These are phyloP conservation scores for Penicillium sp. DNA, from an alignment of 2,329 filamentous ascomycete genomes.

Conservation along the genomic window DNA sequence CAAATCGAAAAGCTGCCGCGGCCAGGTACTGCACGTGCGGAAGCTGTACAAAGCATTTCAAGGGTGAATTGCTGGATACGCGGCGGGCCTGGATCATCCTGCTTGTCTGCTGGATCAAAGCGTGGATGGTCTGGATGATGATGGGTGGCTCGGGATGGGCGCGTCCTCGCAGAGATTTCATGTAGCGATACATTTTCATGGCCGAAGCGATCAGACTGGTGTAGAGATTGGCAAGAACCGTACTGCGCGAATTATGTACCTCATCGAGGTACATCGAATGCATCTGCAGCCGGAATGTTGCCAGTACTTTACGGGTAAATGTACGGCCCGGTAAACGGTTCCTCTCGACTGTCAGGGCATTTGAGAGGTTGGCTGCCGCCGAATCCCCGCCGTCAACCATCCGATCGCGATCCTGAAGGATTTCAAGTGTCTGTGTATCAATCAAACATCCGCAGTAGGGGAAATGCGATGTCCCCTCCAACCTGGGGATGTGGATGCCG, in stretches of 20 bases:
- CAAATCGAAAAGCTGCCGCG: slow-evolving; percentile 62
- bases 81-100: slow-evolving; percentile 55
- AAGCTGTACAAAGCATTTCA: slow-evolving; percentile 57
- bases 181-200: slow-evolving; percentile 63
- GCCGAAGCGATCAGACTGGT: slow-evolving; percentile 72
- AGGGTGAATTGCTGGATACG: slow-evolving; percentile 17
- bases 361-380: slow-evolving; percentile 55
- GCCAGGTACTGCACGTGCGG: slow-evolving; percentile 61
- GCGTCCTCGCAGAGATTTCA: slow-evolving; percentile 52
- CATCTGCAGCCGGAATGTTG: slow-evolving; percentile 74
- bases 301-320: slow-evolving; percentile 73
- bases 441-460: slow-evolving; percentile 85
- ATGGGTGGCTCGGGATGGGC: slow-evolving; percentile 54
- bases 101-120: slow-evolving; percentile 60
- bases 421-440: slow-evolving; percentile 66
- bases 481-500: slow-evolving; percentile 49
- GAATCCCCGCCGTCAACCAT: slow-evolving; percentile 41
- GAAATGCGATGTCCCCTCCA: slow-evolving; percentile 52
- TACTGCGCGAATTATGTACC: slow-evolving; percentile 63
- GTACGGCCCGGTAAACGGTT: slow-evolving; percentile 66
- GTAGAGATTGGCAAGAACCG: slow-evolving; percentile 69
- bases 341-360: slow-evolving; percentile 74
- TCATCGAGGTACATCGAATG: slow-evolving; percentile 55
- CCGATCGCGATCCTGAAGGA: slow-evolving; percentile 62
- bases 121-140: slow-evolving; percentile 61